A percentile compares a stretch with the other conserved stretches of the same genome.
phyloP scores from a whole-genome alignment of 805 yeast species.

The Kluyveromyces starmeri region DNA sequence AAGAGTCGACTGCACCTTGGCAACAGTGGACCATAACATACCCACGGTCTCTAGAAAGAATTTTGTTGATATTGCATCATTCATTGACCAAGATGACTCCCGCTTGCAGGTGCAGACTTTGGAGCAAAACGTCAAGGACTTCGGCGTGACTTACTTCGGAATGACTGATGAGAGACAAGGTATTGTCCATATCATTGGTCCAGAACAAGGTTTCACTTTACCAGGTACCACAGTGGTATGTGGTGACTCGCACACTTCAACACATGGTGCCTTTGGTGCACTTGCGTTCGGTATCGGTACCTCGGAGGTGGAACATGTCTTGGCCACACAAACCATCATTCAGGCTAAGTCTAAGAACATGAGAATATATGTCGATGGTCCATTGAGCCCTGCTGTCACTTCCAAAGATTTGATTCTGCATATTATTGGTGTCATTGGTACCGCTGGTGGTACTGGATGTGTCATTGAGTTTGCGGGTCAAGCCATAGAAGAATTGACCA shows the following conservation, averaged over 20 bases:
- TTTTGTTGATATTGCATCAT: conserved; percentile 64
- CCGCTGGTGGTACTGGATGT: conserved; percentile 98
- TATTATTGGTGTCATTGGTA: conserved; percentile 93
- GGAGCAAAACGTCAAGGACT: conserved; percentile 85
- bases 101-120: conserved; percentile 86
- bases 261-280: conserved; percentile 98
- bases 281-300: conserved; percentile 99
- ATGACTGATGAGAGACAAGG: conserved; percentile 95
- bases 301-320: conserved; percentile 96
- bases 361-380: conserved; percentile 82
- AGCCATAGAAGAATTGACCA: conserved; percentile 80
- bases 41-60: conserved; percentile 84
- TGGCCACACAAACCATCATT: conserved; percentile 93
- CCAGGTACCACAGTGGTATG: conserved; percentile 99
- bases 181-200: conserved; percentile 97
- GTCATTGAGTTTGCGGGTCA: conserved; percentile 96
- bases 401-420: conserved; percentile 93
- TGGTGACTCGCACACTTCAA: conserved; percentile 98
- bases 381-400: conserved; percentile 79
- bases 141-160: conserved; percentile 87
- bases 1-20: conserved; percentile 86
- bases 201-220: conserved; percentile 96
- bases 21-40: conserved; percentile 94
- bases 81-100: conserved; percentile 86
- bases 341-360: conserved; percentile 94